Base-by-base conservation (phyloP, 805 yeast genomes). In the Scheffersomyces coipomensis region DNA sequence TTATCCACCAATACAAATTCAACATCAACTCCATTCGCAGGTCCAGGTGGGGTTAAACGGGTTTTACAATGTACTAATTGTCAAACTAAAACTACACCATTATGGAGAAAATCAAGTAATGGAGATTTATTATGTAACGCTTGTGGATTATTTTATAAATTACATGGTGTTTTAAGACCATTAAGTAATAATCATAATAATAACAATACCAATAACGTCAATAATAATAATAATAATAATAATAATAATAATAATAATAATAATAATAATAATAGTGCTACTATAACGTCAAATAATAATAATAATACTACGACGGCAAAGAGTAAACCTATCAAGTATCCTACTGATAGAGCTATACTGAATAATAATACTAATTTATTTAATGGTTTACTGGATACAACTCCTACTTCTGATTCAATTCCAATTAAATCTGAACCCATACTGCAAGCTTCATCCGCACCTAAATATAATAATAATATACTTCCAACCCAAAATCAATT, bases 91-190 rank as follows among this genome's bases (percentile, higher is more conserved):
- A 68, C 75, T 4, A 69, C 75, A 1, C 75, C 75, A 9, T 48
- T 70, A 17, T 70, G 75, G 75, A 54, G 75, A 29, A 68, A 64
- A 42, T 56, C 72, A 9, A 62, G 58, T 45, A 57, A 60, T 31
- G 75, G 75, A 5, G 72, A 66, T 35, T 56, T 69, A 32, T 53
- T 70, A 21, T 70, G 75, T 44, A 70, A 70, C 46, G 75, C 75
- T 1, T 70, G 75, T 43, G 75, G 75, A 6, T 58, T 70, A 29
- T 70, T 69, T 44, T 68, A 66, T 46, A 70, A 70, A 46, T 52
- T 70, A 25, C 75, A 70, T 42, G 75, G 75, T 5, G 69, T 68
- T 3, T 60, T 68, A 48, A 54, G 75, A 16, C 75, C 75, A 3
- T 51, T 68, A 27, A 62, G 56, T 45, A 49, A 52, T 15, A 27